Conservation (phyloP, 2,329 filamentous ascomycete species). For the Aureobasidium sp. region DNA sequence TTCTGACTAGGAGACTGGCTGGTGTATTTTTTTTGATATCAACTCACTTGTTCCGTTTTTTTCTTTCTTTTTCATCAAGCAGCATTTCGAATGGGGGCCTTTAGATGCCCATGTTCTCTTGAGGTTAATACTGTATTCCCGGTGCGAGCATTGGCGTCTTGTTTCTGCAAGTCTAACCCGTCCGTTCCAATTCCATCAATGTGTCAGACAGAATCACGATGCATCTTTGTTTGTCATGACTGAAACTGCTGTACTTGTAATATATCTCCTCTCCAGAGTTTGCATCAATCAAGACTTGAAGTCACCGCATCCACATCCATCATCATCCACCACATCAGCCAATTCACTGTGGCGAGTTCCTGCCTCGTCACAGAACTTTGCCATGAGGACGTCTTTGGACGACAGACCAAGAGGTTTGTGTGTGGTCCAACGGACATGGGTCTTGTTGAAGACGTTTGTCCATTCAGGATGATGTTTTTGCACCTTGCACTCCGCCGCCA, state of each 20-base stretch:
- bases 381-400: conserved; percentile 54
- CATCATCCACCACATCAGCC: background rate
- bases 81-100: conserved; percentile 5
- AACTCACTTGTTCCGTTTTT: conserved; percentile 1
- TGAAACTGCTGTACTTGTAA: background rate
- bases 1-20: conserved; percentile 8
- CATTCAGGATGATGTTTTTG: conserved; percentile 68
- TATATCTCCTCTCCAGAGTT: background rate
- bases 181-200: background rate
- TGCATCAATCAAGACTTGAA: conserved; percentile 3
- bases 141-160: conserved; percentile 1
- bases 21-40: conserved; percentile 12
- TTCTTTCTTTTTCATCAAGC: background rate
- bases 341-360: conserved; percentile 21
- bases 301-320: conserved; percentile 16
- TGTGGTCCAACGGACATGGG: conserved; percentile 65
- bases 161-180: background rate
- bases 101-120: background rate
- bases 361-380: conserved; percentile 50
- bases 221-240: background rate
- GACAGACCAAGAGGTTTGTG: conserved; percentile 60
- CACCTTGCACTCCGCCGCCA: conserved; percentile 58
- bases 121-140: conserved; percentile 5
- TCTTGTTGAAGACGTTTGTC: conserved; percentile 68
- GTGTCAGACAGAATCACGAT: background rate